Base-by-base conservation (phyloP, 1,284 basidiomycete genomes). In the Sanguinoderma infundibulare region DNA sequence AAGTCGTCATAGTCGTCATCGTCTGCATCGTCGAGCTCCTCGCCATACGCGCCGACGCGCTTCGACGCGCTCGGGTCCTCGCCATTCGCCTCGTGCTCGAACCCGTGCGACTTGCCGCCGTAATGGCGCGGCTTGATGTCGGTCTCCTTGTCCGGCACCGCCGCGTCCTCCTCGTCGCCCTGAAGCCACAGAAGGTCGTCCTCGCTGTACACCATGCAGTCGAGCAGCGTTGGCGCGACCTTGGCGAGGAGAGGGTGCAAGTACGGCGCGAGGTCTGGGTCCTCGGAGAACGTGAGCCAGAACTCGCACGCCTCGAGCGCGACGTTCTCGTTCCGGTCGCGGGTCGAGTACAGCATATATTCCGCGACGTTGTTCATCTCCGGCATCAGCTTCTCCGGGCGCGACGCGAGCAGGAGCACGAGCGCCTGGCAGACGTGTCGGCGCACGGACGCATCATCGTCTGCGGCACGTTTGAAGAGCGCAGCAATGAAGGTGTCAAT, bases 201-300 rank as follows among this genome's bases (percentile, higher is more conserved):
- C 70, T 98, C 96, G 59, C 94, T 94, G 73, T 99, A 99, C 42
- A 97, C 80, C 97, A 99, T 99, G 70, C 96, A 97, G 73, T 98
- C 92, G 63, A 99, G 83, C 32, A 99, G 81, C 15, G 98, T 92
- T 0, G 98, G 98, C 0, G 94, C 95, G 49, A 99, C 92, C 69
- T 92, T 92, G 42, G 82, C 85, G 9, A 99, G 83, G 65, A 96
- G 87, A 0, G 95, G 96, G 58, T 89, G 89, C 32, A 99, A 82
- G 75, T 92, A 94, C 15, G 89, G 87, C 17, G 89, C 87, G 28
- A 99, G 83, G 53, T 94, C 90, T 15, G 89, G 87, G 72, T 98
- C 95, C 75, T 99, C 98, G 17, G 98, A 96, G 73, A 99, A 99
- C 1, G 97, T 98, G 65, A 99, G 85, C 98, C 98, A 99, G 78